phyloP scores from a whole-genome alignment of 1,284 basidiomycete genomes.

The Salmacisia buchloeana region DNA sequence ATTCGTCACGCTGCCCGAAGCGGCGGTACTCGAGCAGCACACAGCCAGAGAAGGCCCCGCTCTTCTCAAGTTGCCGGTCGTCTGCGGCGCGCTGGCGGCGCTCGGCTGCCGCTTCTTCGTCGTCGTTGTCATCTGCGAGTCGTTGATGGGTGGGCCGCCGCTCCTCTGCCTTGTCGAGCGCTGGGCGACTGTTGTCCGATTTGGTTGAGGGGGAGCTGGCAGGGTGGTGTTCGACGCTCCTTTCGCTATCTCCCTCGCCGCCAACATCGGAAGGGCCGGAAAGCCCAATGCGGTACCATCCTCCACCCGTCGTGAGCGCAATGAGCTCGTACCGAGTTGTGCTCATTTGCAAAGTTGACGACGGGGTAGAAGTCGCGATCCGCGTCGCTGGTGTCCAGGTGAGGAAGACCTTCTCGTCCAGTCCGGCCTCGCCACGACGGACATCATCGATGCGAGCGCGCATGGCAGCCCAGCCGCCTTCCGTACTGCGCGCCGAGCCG shows the following conservation, averaged over 20 bases:
- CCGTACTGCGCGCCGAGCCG: constrained; percentile 18
- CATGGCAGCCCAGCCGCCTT: constrained; percentile 41
- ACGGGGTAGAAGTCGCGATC: neutral
- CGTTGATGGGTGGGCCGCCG: no score
- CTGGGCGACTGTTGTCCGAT: no score
- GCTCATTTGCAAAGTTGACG: neutral
- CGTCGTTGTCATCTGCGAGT: neutral
- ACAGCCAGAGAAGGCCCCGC: neutral
- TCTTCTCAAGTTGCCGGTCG: constrained; percentile 5
- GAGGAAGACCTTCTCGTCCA: constrained; percentile 37
- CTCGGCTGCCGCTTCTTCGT: no score
- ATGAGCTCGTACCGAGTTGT: constrained; percentile 21
- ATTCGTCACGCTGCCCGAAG: constrained; percentile 8
- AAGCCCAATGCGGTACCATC: constrained; percentile 38
- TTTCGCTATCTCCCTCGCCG: no score
- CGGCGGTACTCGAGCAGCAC: constrained; percentile 4
- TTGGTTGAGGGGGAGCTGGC: no score
- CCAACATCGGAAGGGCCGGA: neutral
- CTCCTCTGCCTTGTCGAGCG: no score
- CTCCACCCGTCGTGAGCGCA: constrained; percentile 38
- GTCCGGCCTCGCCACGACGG: constrained; percentile 31
- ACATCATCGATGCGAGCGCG: constrained; percentile 35
- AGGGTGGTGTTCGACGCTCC: no score
- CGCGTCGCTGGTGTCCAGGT: constrained; percentile 23
- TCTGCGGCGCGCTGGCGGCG: neutral